phyloP scores from a whole-genome alignment of 352 stramenopile species.

The Phytopythium montanum region DNA sequence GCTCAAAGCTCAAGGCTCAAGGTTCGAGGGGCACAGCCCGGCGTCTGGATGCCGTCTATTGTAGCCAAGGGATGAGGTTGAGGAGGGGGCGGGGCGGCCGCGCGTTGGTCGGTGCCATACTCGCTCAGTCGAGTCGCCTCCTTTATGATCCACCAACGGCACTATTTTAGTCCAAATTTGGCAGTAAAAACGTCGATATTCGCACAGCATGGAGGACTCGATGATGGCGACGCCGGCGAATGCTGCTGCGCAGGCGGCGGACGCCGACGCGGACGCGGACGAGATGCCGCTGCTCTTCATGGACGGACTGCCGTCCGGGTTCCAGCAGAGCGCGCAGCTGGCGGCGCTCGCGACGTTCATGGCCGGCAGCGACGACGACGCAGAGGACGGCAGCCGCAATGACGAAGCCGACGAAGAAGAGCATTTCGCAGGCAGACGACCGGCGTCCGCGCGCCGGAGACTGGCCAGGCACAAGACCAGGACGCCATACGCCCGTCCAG shows the following conservation, averaged over 20 bases:
- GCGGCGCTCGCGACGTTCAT: slow-evolving; percentile 77
- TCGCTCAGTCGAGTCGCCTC: no score
- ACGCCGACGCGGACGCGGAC: slow-evolving; percentile 26
- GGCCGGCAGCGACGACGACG: slow-evolving; percentile 37
- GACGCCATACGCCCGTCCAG: slow-evolving; percentile 21
- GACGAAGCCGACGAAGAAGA: slow-evolving; percentile 2
- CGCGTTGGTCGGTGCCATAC: no score
- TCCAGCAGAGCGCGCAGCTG: slow-evolving; percentile 62
- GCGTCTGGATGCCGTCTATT: no score
- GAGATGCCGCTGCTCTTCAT: slow-evolving; percentile 83
- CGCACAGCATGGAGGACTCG: not conserved
- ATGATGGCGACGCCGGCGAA: not conserved
- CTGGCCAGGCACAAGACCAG: slow-evolving; percentile 10
- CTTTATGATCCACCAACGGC: no score
- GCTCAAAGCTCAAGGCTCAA: no score
- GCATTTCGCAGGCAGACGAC: slow-evolving; percentile 8
- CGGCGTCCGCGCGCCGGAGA: not conserved
- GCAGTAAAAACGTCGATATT: no score
- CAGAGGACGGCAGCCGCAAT: slow-evolving; percentile 15
- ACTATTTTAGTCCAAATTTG: no score
- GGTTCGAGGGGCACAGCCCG: no score
- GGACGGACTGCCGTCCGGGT: slow-evolving; percentile 57
- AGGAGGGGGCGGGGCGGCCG: no score
- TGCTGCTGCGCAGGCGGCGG: not conserved
- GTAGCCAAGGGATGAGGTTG: no score